Base-by-base conservation (phyloP, 2,329 filamentous ascomycete species). In the Aspergillus terreus region DNA sequence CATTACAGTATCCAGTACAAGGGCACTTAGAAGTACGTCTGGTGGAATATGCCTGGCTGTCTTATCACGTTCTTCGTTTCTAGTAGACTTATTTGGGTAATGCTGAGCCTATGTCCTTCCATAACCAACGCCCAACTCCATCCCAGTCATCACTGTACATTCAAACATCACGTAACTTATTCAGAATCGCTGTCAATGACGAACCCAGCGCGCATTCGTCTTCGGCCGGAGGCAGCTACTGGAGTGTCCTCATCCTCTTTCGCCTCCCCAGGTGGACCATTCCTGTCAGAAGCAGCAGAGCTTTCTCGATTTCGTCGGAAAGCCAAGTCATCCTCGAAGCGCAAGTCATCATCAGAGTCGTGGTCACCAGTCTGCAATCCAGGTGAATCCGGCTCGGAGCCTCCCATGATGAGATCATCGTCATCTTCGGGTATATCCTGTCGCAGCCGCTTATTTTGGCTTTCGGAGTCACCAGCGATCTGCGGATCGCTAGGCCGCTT, bases 121-220 rank as follows among this genome's bases (percentile, higher is more conserved):
- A 15, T 38, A 9, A 30, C 3, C 40, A 50, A 56, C 50, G 54
- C 45, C 53, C 43, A 53, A 64, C 59, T 58, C 62, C 60, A 57
- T 63, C 61, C 49, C 62, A 45, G 49, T 68, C 64, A 61, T 66
- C 46, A 63, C 46, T 40, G 32, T 23, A 38, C 14, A 35, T 42
- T 15, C 19, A 38, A 44, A 9, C 36, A 48, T 54, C 54, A 44
- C 50, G 27, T 47, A 43, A 27, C 17, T 56, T 63, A 75, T 53
- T 75, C 72, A 4, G 72, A 74, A 49, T 75, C 72, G 52, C 71
- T 73, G 12, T 74, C 72, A 52, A 75, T 62, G 30, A 75, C 68
- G 57, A 75, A 73, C 3, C 71, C 71, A 21, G 64, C 70, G 44
- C 68, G 65, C 51, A 69, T 66, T 6, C 69, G 68, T 48, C 71